phyloP scores from a whole-genome alignment of 768 basidiomycete species.

The Naganishia friedmannii region DNA sequence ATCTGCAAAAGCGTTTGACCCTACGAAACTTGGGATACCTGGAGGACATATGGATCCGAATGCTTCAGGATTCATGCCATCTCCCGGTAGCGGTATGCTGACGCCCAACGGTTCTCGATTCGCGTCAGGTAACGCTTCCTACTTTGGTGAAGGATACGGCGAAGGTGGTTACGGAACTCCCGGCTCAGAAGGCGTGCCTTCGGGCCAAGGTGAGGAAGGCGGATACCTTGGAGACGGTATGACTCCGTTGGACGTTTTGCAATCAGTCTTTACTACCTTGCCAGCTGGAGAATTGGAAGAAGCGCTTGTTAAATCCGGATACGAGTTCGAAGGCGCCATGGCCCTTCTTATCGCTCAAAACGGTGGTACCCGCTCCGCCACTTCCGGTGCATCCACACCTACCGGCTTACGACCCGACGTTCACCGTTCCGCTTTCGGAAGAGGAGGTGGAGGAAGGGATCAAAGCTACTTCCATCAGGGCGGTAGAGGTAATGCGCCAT shows the following conservation, averaged over 20 bases:
- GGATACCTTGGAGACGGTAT: constrained; percentile 60
- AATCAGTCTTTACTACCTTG: constrained; percentile 85
- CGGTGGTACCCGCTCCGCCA: constrained; percentile 55
- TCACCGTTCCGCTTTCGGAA: constrained; percentile 9
- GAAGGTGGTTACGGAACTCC: constrained; percentile 28
- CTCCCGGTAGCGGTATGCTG: constrained; percentile 35
- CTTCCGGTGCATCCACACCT: constrained; percentile 26
- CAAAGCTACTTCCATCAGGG: constrained; percentile 46
- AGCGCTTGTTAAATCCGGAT: constrained; percentile 78
- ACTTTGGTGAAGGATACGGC: constrained; percentile 28
- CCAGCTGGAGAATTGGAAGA: constrained; percentile 90
- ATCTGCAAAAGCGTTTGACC: constrained; percentile 59
- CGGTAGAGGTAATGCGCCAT: constrained; percentile 41
- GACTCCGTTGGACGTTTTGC: constrained; percentile 95
- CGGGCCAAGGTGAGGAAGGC: constrained; percentile 26
- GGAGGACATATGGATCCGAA: constrained; percentile 15
- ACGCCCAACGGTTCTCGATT: constrained; percentile 40
- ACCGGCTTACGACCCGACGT: constrained; percentile 7
- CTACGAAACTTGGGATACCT: constrained; percentile 41
- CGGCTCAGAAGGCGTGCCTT: constrained; percentile 25
- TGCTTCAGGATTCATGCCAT: constrained; percentile 20
- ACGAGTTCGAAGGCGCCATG: constrained; percentile 95
- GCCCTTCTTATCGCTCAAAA: constrained; percentile 75
- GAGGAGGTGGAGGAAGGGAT: constrained; percentile 12
- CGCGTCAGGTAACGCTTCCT: constrained; percentile 34